Conservation (phyloP, 805 yeast genomes). For the Suhomyces sp. region DNA sequence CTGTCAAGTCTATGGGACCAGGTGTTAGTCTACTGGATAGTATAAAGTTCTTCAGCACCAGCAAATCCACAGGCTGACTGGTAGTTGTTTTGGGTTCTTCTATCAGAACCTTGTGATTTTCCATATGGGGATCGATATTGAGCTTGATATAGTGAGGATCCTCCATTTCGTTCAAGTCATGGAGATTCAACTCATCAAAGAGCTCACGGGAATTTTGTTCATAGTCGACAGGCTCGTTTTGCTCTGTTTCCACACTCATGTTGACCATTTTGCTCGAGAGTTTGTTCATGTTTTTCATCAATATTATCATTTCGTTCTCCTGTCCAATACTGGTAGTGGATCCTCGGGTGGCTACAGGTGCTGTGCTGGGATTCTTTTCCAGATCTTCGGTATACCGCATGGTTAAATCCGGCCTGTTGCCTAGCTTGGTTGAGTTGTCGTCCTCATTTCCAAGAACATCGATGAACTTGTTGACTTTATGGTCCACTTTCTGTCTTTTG, state of each 20-base stretch:
- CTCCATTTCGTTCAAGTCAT: slow-evolving; percentile 49
- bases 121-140: slow-evolving; percentile 26
- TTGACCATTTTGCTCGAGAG: slow-evolving; percentile 77
- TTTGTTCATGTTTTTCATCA: slow-evolving; percentile 85
- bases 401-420: slow-evolving; percentile 84
- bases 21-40: slow-evolving; percentile 13
- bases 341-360: background rate
- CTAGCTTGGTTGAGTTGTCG: slow-evolving; percentile 72
- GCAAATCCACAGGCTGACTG: slow-evolving; percentile 17
- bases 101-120: slow-evolving; percentile 16
- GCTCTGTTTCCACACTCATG: slow-evolving; percentile 9
- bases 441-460: slow-evolving; percentile 80
- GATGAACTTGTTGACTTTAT: slow-evolving; percentile 62
- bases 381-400: slow-evolving; percentile 62
- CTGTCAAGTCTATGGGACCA: slow-evolving; percentile 20
- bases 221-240: slow-evolving; percentile 8
- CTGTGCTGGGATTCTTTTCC: slow-evolving; percentile 5
- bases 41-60: slow-evolving; percentile 16
- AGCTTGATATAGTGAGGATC: slow-evolving; percentile 53
- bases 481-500: slow-evolving; percentile 14
- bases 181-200: slow-evolving; percentile 45
- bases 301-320: slow-evolving; percentile 66
- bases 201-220: slow-evolving; percentile 26
- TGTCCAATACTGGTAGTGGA: slow-evolving; percentile 8
- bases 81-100: background rate